Evolutionary conservation across 345 rosid genomes (phyloP).

Genomic region (Adansonia digitata): DNA sequence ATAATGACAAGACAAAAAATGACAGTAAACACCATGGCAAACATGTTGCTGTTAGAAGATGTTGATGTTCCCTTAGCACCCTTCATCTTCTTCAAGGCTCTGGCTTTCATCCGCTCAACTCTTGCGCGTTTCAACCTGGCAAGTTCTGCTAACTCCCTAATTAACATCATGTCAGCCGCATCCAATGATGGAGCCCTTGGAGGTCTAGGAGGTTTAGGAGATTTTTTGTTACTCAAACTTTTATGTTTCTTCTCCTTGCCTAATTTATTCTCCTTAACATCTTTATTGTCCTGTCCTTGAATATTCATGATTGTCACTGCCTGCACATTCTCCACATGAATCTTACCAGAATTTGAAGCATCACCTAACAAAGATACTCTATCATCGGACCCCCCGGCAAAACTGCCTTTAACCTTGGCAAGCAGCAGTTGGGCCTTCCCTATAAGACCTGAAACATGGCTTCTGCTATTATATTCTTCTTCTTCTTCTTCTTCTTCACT

Average conservation of each 20-base stretch:
- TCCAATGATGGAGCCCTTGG: slow-evolving; percentile 87
- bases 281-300: slow-evolving; percentile 28
- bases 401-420: neutral
- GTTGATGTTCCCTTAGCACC: slow-evolving; percentile 53
- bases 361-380: slow-evolving; percentile 16
- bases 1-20: slow-evolving; percentile 55
- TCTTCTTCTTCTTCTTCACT: slow-evolving; percentile 16
- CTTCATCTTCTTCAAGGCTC: slow-evolving; percentile 75
- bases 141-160: slow-evolving; percentile 71
- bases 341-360: neutral
- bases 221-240: slow-evolving; percentile 51
- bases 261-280: slow-evolving; percentile 29
- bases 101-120: slow-evolving; percentile 74
- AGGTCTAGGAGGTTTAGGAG: slow-evolving; percentile 78
- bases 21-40: slow-evolving; percentile 57
- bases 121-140: slow-evolving; percentile 84
- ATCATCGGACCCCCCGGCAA: neutral
- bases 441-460: slow-evolving; percentile 1
- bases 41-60: slow-evolving; percentile 43
- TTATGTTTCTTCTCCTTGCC: slow-evolving; percentile 51
- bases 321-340: neutral
- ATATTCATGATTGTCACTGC: slow-evolving; percentile 24
- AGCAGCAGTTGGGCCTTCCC: neutral
- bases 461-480: slow-evolving; percentile 28
- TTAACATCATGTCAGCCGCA: slow-evolving; percentile 73